Conservation (phyloP, 306 rosid species). For the Acacia confusa region DNA sequence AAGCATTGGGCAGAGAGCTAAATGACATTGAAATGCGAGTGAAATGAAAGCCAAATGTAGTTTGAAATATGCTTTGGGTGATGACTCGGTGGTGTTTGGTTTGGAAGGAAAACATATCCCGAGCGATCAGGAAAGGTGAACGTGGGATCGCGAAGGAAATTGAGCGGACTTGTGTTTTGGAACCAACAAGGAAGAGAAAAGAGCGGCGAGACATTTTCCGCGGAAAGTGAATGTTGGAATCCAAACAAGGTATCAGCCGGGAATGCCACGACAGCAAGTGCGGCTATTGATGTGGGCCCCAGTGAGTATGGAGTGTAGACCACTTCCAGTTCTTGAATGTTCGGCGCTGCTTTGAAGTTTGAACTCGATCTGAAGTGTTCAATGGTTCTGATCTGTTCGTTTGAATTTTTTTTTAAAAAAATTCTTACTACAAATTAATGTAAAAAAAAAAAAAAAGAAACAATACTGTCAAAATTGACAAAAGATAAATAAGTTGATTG, state of each 20-base stretch:
- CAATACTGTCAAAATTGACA: too few species aligned
- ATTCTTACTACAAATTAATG: too few species aligned
- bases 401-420: too few species aligned
- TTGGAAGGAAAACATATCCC: not conserved
- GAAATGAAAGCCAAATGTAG: slow-evolving; percentile 48
- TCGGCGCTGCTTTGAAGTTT: not conserved
- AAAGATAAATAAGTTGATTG: too few species aligned
- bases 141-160: not conserved
- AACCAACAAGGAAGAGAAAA: slow-evolving; percentile 21
- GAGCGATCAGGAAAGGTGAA: not conserved
- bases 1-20: not conserved
- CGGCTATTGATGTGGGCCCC: slow-evolving; percentile 37
- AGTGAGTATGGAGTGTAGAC: slow-evolving; percentile 33
- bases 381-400: too few species aligned
- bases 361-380: not conserved
- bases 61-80: not conserved
- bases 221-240: slow-evolving; percentile 7
- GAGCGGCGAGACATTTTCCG: slow-evolving; percentile 7
- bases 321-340: slow-evolving; percentile 11
- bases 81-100: slow-evolving; percentile 36
- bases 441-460: too few species aligned
- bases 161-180: slow-evolving; percentile 3
- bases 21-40: slow-evolving; percentile 30
- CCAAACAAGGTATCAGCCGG: not conserved
- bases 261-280: slow-evolving; percentile 31